These are phyloP conservation scores for Parathielavia hyrcaniae DNA, from an alignment of 495 filamentous ascomycete genomes.

Conservation along the genomic window DNA sequence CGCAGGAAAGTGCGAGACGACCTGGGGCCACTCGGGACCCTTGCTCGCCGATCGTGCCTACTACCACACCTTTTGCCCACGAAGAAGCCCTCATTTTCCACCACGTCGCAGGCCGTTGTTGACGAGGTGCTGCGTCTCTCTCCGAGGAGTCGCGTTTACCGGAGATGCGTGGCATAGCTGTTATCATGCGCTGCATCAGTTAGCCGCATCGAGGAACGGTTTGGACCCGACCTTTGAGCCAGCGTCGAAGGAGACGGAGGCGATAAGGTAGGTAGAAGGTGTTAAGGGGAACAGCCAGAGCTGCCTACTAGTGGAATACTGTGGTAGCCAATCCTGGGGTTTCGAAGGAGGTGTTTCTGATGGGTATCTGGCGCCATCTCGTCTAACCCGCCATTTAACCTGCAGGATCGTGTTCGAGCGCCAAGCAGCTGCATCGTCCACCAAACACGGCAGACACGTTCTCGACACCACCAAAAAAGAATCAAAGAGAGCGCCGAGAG, in stretches of 20 bases:
- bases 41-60: slow-evolving; percentile 20
- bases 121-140: no score
- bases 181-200: no score
- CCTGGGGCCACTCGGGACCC: slow-evolving; percentile 22
- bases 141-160: no score
- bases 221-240: no score
- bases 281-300: no score
- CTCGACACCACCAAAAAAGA: background rate
- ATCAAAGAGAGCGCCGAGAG: background rate
- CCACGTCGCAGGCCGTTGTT: no score
- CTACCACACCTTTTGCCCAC: slow-evolving; percentile 20
- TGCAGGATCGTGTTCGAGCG: slow-evolving; percentile 17
- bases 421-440: slow-evolving; percentile 3
- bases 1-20: background rate
- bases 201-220: no score
- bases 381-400: slow-evolving; percentile 10
- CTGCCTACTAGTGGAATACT: no score
- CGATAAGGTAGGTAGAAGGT: no score
- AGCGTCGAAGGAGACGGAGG: no score
- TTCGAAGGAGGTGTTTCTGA: background rate
- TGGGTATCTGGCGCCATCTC: slow-evolving; percentile 13
- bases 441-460: background rate
- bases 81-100: no score
- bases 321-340: background rate
- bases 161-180: no score